Percentiles rank a stretch among this genome's conserved stretches.
Conservation (phyloP, 768 basidiomycete genomes). For the Gautieria morchelliformis region DNA sequence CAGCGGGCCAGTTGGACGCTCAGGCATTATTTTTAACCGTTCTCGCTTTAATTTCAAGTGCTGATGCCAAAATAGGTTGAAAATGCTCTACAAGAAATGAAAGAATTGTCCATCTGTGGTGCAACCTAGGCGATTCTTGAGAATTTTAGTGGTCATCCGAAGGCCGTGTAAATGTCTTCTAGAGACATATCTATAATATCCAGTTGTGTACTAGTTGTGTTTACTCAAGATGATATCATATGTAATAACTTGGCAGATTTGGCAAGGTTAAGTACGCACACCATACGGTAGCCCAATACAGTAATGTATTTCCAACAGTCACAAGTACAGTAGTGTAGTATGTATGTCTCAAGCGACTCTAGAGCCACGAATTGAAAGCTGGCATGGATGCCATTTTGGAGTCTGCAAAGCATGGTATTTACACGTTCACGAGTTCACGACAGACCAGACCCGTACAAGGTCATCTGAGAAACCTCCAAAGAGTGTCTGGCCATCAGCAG, state of each 20-base stretch:
- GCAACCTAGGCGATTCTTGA: constrained; percentile 30
- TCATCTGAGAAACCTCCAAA: constrained; percentile 97
- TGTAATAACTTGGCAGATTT: too few relatives aligned
- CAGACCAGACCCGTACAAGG: constrained; percentile 86
- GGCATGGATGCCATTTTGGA: constrained; percentile 2
- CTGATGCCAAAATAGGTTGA: constrained; percentile 55
- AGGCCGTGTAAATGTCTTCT: too few relatives aligned
- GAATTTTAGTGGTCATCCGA: too few relatives aligned
- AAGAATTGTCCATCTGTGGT: constrained; percentile 89
- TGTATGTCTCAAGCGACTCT: too few relatives aligned
- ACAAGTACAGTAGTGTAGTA: too few relatives aligned
- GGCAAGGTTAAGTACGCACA: too few relatives aligned
- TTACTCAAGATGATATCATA: too few relatives aligned
- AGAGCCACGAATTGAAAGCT: too few relatives aligned
- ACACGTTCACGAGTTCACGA: constrained; percentile 30
- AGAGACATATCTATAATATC: too few relatives aligned
- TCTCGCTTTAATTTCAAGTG: not conserved
- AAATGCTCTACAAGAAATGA: constrained; percentile 93
- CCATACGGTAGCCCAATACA: too few relatives aligned
- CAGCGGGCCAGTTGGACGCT: constrained; percentile 89
- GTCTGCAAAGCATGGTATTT: constrained; percentile 2
- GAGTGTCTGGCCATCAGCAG: constrained; percentile 92
- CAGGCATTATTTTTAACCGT: constrained; percentile 44
- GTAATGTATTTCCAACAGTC: too few relatives aligned
- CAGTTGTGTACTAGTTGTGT: too few relatives aligned